Base-by-base conservation (phyloP, 2,329 filamentous ascomycete genomes). In the Cyanodermella asteris region DNA sequence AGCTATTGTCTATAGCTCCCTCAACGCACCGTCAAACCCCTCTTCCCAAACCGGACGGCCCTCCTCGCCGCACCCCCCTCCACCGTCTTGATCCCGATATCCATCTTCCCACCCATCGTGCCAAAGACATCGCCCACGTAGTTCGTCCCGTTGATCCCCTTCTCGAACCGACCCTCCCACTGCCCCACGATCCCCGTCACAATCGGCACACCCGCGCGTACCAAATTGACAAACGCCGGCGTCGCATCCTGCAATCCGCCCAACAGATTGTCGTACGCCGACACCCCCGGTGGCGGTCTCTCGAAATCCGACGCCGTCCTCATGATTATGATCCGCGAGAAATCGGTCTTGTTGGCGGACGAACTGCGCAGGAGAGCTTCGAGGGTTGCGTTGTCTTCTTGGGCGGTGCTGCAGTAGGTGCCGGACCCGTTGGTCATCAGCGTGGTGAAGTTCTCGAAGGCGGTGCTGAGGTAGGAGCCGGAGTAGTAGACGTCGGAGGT, bases 401-500 rank as follows among this genome's bases (percentile, higher is more conserved):
- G 72, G 0, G 71, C 71, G 2, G 61, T 72, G 46, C 70, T 64
- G 49, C 72, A 77, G 47, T 77, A 77, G 5, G 55, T 44, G 1
- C 66, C 70, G 0, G 59, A 64, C 4, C 70, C 70, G 38, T 76
- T 76, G 3, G 72, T 78, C 49, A 68, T 63, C 1, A 72, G 37
- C 0, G 36, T 46, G 4, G 67, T 71, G 12, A 62, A 71, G 33
- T 71, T 67, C 36, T 65, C 67, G 39, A 78, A 77, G 0, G 64
- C 61, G 22, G 64, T 56, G 7, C 61, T 55, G 3, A 78, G 57
- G 12, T 65, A 41, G 0, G 44, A 51, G 6, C 73, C 73, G 2
- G 61, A 64, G 46, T 61, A 80, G 49, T 76, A 80, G 10, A 75
- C 70, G 38, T 80, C 72, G 20, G 64, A 71, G 1, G 73, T 77